Percentiles rank a stretch among this genome's conserved stretches.
Conservation (phyloP, 371 early-diverging fungal species). For the Mucor piriformis region DNA sequence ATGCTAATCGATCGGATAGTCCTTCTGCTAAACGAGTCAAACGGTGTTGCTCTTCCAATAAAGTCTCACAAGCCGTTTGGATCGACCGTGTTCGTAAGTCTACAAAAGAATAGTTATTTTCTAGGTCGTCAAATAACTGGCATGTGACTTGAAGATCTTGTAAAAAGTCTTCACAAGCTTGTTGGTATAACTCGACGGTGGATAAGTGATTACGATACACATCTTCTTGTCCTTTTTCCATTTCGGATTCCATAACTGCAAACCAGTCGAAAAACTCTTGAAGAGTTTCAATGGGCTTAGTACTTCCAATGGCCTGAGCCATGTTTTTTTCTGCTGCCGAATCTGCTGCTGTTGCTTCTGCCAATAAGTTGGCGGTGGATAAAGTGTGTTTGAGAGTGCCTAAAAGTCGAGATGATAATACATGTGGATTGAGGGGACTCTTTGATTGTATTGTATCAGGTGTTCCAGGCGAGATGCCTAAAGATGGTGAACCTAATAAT, state of each 20-base stretch:
- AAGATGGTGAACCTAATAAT: slow-evolving; percentile 26
- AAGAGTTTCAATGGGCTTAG: slow-evolving; percentile 75
- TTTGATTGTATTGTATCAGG: neutral
- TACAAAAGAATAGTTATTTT: slow-evolving; percentile 73
- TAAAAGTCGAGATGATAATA: slow-evolving; percentile 28
- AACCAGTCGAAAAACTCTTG: slow-evolving; percentile 94
- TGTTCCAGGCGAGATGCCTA: slow-evolving; percentile 32
- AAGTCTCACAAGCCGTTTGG: slow-evolving; percentile 76
- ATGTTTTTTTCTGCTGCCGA: slow-evolving; percentile 33
- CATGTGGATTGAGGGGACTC: slow-evolving; percentile 34
- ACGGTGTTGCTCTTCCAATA: slow-evolving; percentile 71
- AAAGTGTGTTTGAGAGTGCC: slow-evolving; percentile 35
- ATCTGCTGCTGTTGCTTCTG: slow-evolving; percentile 39
- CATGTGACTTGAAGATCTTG: slow-evolving; percentile 56
- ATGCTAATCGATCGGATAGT: slow-evolving; percentile 64
- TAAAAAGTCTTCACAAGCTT: slow-evolving; percentile 63
- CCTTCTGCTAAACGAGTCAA: slow-evolving; percentile 69
- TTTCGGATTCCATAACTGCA: slow-evolving; percentile 74
- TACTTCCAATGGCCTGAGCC: slow-evolving; percentile 37
- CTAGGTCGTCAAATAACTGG: slow-evolving; percentile 60
- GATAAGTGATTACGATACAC: slow-evolving; percentile 69
- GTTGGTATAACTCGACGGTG: slow-evolving; percentile 49
- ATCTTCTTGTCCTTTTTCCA: slow-evolving; percentile 86
- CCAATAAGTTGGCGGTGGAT: slow-evolving; percentile 49
- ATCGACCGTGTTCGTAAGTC: slow-evolving; percentile 74